A percentile compares a stretch with the other conserved stretches of the same genome.
phyloP scores from a whole-genome alignment of 2,329 filamentous ascomycete species.

The Alternaria brassicicola region DNA sequence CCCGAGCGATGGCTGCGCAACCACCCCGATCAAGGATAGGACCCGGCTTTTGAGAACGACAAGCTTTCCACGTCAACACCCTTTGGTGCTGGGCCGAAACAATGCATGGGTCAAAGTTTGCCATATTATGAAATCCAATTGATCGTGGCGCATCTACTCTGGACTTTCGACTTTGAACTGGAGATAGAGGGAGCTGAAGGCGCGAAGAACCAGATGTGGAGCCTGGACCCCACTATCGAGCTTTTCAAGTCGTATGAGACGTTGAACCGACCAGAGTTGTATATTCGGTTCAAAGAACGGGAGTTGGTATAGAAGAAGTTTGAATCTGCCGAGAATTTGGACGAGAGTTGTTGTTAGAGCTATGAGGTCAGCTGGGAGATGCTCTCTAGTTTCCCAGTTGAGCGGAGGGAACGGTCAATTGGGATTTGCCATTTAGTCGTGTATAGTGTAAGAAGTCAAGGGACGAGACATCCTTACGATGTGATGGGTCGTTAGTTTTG shows the following conservation, averaged over 20 bases:
- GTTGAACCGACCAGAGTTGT: background rate
- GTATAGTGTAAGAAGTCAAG: background rate
- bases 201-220: background rate
- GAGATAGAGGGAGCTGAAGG: background rate
- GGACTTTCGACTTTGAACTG: background rate
- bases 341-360: background rate
- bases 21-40: background rate
- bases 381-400: too few species aligned
- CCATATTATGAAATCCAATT: background rate
- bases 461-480: background rate
- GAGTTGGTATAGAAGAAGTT: background rate
- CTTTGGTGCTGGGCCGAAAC: background rate
- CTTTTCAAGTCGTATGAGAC: background rate
- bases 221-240: background rate
- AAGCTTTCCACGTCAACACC: background rate
- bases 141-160: background rate
- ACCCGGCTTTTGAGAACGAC: background rate
- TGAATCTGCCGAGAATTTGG: too few species aligned
- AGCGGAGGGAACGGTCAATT: too few species aligned
- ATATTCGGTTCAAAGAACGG: background rate
- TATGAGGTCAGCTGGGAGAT: background rate
- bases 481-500: background rate
- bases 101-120: background rate
- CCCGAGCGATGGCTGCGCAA: conserved; percentile 2
- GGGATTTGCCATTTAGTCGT: too few species aligned